phyloP scores from a whole-genome alignment of 2,329 filamentous ascomycete species.

The Fusarium pininemorale region DNA sequence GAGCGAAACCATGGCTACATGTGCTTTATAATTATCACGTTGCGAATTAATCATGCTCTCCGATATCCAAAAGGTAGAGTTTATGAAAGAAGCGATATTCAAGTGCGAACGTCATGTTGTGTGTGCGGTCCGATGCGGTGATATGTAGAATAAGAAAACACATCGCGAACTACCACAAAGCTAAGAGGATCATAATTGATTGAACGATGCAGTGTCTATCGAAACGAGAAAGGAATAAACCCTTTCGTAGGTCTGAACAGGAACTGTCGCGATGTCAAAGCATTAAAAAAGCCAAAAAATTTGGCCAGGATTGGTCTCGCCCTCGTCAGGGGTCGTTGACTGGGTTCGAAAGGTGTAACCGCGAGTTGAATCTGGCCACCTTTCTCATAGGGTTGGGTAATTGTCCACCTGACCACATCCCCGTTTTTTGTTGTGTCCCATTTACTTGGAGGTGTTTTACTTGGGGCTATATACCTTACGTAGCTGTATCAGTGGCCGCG shows the following conservation, averaged over 20 bases:
- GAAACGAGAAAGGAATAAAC: rapidly evolving
- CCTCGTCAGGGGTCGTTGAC: background rate
- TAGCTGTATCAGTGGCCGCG: background rate
- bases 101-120: background rate
- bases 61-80: rapidly evolving
- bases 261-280: rapidly evolving
- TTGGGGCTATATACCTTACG: background rate
- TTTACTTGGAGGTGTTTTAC: background rate
- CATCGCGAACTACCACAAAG: background rate
- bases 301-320: background rate
- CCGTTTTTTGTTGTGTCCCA: background rate
- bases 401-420: background rate
- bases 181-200: rapidly evolving
- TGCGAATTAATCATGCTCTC: background rate
- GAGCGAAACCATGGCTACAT: background rate
- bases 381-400: background rate
- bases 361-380: background rate
- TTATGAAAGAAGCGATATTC: rapidly evolving
- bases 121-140: background rate
- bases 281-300: background rate
- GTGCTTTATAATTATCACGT: background rate
- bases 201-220: rapidly evolving
- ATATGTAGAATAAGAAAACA: background rate
- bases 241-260: no score
- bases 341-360: background rate